phyloP scores from a whole-genome alignment of 352 stramenopile genomes.

The Globisporangium takayamanum region DNA sequence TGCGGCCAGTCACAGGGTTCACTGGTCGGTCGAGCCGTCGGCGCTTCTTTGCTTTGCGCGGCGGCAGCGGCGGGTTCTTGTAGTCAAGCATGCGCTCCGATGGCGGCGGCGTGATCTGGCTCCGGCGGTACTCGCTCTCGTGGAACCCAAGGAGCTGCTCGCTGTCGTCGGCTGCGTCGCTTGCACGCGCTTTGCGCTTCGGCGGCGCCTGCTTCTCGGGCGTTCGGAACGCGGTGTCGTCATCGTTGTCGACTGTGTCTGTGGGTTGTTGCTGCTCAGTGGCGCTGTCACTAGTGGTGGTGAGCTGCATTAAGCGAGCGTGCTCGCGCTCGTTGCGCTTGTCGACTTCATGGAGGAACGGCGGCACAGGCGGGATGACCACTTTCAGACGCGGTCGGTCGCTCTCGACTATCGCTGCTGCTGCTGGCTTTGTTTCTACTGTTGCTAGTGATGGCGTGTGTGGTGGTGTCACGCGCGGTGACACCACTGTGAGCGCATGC shows the following conservation, averaged over 20 bases:
- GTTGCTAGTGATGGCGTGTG: neutral
- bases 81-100: slow-evolving; percentile 61
- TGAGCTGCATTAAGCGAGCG: neutral
- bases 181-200: slow-evolving; percentile 9
- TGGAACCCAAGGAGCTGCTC: slow-evolving; percentile 20
- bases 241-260: neutral
- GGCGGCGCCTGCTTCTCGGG: slow-evolving; percentile 11
- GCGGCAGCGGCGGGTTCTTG: slow-evolving; percentile 57
- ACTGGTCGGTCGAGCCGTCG: slow-evolving; percentile 16
- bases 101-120: slow-evolving; percentile 57
- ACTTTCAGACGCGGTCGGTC: slow-evolving; percentile 7
- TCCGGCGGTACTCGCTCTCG: slow-evolving; percentile 22
- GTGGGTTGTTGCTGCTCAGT: too few species aligned
- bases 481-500: neutral
- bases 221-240: slow-evolving; percentile 8
- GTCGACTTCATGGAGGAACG: slow-evolving; percentile 16
- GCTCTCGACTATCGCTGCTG: neutral
- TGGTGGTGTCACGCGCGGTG: neutral
- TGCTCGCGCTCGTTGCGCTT: slow-evolving; percentile 9
- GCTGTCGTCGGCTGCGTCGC: slow-evolving; percentile 5
- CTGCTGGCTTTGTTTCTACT: neutral
- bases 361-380: slow-evolving; percentile 15
- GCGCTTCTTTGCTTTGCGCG: slow-evolving; percentile 27
- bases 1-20: slow-evolving; percentile 11
- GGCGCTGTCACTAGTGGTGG: neutral